phyloP scores from a whole-genome alignment of 1,284 basidiomycete genomes.

The Ceratobasidium sp. region DNA sequence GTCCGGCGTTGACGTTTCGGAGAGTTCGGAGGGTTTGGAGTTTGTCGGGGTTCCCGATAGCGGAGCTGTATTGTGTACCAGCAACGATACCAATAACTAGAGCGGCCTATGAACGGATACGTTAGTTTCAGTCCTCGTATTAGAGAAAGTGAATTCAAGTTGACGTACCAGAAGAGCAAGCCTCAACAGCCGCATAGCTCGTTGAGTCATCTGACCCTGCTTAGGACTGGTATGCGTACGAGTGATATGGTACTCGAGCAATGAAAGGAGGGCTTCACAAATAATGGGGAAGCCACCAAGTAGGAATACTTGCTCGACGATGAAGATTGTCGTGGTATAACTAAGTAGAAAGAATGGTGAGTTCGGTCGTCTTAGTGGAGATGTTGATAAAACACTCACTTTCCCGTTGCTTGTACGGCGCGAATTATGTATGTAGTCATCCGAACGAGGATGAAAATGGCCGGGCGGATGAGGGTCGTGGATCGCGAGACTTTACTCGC shows the following conservation, averaged over 20 bases:
- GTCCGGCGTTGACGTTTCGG: slow-evolving; percentile 42
- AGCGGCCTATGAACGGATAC: not conserved
- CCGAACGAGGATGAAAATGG: slow-evolving; percentile 47
- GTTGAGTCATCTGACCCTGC: slow-evolving; percentile 28
- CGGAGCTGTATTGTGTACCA: slow-evolving; percentile 36
- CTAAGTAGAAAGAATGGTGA: not conserved
- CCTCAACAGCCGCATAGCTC: slow-evolving; percentile 5
- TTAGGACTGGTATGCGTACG: slow-evolving; percentile 35
- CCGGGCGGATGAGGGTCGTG: slow-evolving; percentile 47
- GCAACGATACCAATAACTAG: slow-evolving; percentile 40
- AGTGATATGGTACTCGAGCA: slow-evolving; percentile 40
- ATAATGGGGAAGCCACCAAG: slow-evolving; percentile 40
- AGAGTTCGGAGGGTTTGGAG: slow-evolving; percentile 31
- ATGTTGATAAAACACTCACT: slow-evolving; percentile 1
- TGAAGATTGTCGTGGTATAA: slow-evolving; percentile 28
- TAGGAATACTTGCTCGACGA: slow-evolving; percentile 37
- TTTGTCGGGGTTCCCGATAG: slow-evolving; percentile 27
- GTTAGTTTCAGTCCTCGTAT: not conserved
- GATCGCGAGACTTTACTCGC: slow-evolving; percentile 35
- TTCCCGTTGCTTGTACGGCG: slow-evolving; percentile 46
- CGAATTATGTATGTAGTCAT: slow-evolving; percentile 50
- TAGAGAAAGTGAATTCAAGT: not conserved
- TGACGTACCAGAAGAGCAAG: slow-evolving; percentile 22
- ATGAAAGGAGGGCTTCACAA: slow-evolving; percentile 30
- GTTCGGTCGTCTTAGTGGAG: not conserved